These are phyloP conservation scores for Heritiera littoralis DNA, from an alignment of 345 rosid species.

Conservation along the genomic window DNA sequence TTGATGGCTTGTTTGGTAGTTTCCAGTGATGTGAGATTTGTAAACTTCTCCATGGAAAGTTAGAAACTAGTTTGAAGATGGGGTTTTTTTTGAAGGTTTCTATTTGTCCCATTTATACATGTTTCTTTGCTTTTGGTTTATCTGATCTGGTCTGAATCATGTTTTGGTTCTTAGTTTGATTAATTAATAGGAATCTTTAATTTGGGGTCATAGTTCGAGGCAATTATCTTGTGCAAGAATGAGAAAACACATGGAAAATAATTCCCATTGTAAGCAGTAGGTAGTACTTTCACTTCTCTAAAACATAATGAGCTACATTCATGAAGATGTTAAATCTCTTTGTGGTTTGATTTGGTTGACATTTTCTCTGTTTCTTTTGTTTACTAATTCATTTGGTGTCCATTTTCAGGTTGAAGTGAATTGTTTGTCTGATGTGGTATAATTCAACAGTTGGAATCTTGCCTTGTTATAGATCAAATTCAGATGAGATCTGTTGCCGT, in stretches of 20 bases:
- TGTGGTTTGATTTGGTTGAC: background rate
- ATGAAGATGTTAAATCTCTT: background rate
- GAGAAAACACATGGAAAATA: background rate
- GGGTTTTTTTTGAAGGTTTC: background rate
- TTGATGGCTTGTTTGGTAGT: conserved; percentile 7
- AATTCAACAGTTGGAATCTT: conserved; percentile 21
- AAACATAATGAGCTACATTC: background rate
- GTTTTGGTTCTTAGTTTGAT: background rate
- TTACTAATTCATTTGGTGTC: conserved; percentile 10
- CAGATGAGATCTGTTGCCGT: conserved; percentile 49
- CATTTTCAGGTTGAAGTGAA: conserved; percentile 33
- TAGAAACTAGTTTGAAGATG: background rate
- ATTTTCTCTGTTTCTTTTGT: background rate
- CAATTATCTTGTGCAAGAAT: background rate
- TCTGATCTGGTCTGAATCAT: background rate
- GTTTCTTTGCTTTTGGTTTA: background rate
- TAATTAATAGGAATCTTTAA: too few relatives aligned
- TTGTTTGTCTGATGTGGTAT: conserved; percentile 25
- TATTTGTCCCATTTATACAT: background rate
- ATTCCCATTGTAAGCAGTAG: background rate
- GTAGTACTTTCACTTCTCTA: background rate
- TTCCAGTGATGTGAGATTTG: background rate
- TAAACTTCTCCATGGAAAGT: background rate
- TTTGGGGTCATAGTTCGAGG: background rate
- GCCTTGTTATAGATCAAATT: conserved; percentile 31